phyloP scores from a whole-genome alignment of 768 basidiomycete species.

The Tricholoma sp. region DNA sequence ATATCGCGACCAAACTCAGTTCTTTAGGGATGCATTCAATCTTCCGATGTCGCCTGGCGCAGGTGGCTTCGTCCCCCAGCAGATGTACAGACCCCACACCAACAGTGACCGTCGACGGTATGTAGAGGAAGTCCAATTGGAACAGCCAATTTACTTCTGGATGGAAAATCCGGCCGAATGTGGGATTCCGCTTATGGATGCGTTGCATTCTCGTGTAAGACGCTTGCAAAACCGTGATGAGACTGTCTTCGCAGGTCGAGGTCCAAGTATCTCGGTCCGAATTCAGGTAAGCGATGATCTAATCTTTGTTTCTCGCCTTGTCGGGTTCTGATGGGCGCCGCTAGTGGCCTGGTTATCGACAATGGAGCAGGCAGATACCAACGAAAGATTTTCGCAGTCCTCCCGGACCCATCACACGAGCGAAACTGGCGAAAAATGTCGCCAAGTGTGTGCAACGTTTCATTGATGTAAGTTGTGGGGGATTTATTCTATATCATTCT shows the following conservation, averaged over 20 bases:
- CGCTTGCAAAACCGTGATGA: slow-evolving; percentile 55
- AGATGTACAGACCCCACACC: slow-evolving; percentile 71
- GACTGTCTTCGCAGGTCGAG: slow-evolving; percentile 64
- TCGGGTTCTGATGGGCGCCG: slow-evolving; percentile 6
- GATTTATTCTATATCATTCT: slow-evolving; percentile 6
- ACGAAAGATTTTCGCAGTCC: slow-evolving; percentile 78
- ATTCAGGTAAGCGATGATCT: slow-evolving; percentile 48
- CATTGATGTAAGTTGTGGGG: slow-evolving; percentile 40
- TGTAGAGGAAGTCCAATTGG: slow-evolving; percentile 63
- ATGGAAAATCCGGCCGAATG: slow-evolving; percentile 46
- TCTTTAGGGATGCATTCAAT: slow-evolving; percentile 37
- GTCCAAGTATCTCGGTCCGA: slow-evolving; percentile 76
- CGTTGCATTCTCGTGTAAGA: slow-evolving; percentile 53
- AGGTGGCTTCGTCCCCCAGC: slow-evolving; percentile 61
- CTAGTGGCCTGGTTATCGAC: slow-evolving; percentile 77
- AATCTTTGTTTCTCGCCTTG: slow-evolving; percentile 1
- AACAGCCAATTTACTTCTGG: slow-evolving; percentile 60
- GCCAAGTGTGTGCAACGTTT: slow-evolving; percentile 74
- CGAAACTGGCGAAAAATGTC: slow-evolving; percentile 75
- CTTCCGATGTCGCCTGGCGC: slow-evolving; percentile 31
- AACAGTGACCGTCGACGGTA: slow-evolving; percentile 73
- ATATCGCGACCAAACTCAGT: slow-evolving; percentile 39
- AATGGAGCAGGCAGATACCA: slow-evolving; percentile 79
- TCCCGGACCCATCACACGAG: slow-evolving; percentile 69
- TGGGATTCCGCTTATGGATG: slow-evolving; percentile 62